phyloP scores from a whole-genome alignment of 331 rosid species.

The Stylosanthes scabra region DNA sequence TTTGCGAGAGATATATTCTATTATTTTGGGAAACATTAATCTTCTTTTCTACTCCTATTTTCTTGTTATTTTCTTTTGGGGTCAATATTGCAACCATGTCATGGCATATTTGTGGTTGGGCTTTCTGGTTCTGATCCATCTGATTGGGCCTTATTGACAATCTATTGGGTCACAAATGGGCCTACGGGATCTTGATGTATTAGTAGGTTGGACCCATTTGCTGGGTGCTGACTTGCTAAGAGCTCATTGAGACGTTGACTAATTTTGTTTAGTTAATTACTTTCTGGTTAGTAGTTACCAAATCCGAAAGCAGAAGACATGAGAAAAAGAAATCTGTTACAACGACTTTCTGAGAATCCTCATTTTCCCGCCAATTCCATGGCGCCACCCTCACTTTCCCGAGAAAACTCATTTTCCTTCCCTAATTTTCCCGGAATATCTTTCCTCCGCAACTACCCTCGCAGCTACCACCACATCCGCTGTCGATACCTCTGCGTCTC shows the following conservation, averaged over 20 bases:
- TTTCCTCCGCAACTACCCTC: background rate
- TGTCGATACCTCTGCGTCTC: background rate
- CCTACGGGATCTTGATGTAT: background rate
- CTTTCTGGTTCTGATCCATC: background rate
- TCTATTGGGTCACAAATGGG: background rate
- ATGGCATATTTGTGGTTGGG: background rate
- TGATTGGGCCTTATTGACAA: background rate
- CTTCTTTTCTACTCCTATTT: background rate
- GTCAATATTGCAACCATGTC: no score
- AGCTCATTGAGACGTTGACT: background rate
- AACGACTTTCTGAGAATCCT: background rate
- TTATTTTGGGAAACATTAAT: background rate
- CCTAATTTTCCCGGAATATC: conserved; percentile 1
- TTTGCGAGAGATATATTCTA: no score
- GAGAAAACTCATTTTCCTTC: background rate
- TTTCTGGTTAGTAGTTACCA: background rate
- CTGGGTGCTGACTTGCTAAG: background rate
- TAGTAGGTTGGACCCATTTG: background rate
- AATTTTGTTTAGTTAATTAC: no score
- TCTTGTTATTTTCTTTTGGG: no score
- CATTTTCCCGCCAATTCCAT: conserved; percentile 34
- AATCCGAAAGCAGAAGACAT: background rate
- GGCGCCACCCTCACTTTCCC: background rate
- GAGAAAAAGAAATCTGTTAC: conserved; percentile 6
- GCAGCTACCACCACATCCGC: background rate